A percentile compares a stretch with the other conserved stretches of the same genome.
Evolutionary conservation across 1,284 basidiomycete genomes (phyloP).

Genomic region (Apiotrichum sp.): DNA sequence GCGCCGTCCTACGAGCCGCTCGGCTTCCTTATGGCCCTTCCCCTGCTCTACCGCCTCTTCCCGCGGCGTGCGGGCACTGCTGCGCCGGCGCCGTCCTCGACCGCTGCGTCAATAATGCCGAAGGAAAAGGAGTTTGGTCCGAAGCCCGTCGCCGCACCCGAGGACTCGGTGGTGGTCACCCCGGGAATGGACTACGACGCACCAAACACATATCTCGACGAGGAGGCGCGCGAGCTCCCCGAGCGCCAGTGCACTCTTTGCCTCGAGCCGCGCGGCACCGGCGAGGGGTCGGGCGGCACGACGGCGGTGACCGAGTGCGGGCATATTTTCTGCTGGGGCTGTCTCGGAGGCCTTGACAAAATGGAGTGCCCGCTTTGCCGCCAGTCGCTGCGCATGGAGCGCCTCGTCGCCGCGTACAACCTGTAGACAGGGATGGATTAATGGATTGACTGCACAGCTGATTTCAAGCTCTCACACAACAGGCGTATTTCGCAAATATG

Average conservation of each 20-base stretch:
- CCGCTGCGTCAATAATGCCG: conserved; percentile 1
- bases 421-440: conserved; percentile 48
- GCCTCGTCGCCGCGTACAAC: conserved; percentile 76
- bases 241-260: conserved; percentile 77
- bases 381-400: conserved; percentile 66
- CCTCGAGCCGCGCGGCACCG: conserved; percentile 70
- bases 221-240: conserved; percentile 49
- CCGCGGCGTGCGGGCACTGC: conserved; percentile 7
- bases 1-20: conserved; percentile 79
- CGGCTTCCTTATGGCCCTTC: conserved; percentile 65
- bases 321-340: conserved; percentile 90
- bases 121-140: conserved; percentile 4
- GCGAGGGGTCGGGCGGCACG: conserved; percentile 47
- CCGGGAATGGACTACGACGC: conserved; percentile 22
- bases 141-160: conserved; percentile 14
- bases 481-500: no score
- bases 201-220: conserved; percentile 37
- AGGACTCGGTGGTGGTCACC: conserved; percentile 52
- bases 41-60: conserved; percentile 58
- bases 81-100: neutral
- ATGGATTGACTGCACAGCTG: no score
- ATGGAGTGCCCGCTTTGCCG: conserved; percentile 74
- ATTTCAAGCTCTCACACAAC: no score
- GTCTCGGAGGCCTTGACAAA: conserved; percentile 91
- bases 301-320: conserved; percentile 83